phyloP scores from a whole-genome alignment of 2,329 filamentous ascomycete genomes.

The Fusarium cyanostomum region DNA sequence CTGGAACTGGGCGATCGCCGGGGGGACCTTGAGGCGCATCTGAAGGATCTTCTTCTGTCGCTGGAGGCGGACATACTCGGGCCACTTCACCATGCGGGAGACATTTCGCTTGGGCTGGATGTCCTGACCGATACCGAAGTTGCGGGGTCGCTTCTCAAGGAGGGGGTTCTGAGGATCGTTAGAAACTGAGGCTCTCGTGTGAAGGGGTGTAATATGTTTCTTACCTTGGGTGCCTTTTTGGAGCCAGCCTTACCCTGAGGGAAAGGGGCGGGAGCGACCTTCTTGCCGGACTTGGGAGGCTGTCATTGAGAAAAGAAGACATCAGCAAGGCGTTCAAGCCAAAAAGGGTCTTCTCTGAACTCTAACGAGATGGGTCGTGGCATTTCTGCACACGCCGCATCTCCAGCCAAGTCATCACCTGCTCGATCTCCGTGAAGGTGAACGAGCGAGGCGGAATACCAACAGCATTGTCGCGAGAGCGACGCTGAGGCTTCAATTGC shows the following conservation, averaged over 20 bases:
- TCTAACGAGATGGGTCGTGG: conserved; percentile 79
- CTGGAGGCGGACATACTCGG: conserved; percentile 98
- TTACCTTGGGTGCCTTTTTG: conserved; percentile 97
- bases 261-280: conserved; percentile 96
- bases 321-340: conserved; percentile 89
- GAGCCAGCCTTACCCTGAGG: conserved; percentile 88
- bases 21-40: conserved; percentile 98
- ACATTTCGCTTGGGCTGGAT: conserved; percentile 97
- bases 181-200: neutral
- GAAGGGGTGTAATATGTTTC: conserved; percentile 49
- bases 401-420: conserved; percentile 76
- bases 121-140: conserved; percentile 99
- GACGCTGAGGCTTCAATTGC: conserved; percentile 48
- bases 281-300: conserved; percentile 98
- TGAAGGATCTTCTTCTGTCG: conserved; percentile 95
- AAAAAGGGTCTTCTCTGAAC: conserved; percentile 84
- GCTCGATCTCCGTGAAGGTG: conserved; percentile 38
- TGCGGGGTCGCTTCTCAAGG: conserved; percentile 96
- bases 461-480: conserved; percentile 44
- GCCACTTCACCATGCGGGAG: conserved; percentile 99
- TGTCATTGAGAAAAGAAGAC: conserved; percentile 99
- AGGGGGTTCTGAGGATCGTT: conserved; percentile 82
- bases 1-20: conserved; percentile 97
- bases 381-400: conserved; percentile 63
- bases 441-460: conserved; percentile 47